Evolutionary conservation across 192 early-diverging fungal species (phyloP).

Genomic region (Globomyces pollinis-pini): DNA sequence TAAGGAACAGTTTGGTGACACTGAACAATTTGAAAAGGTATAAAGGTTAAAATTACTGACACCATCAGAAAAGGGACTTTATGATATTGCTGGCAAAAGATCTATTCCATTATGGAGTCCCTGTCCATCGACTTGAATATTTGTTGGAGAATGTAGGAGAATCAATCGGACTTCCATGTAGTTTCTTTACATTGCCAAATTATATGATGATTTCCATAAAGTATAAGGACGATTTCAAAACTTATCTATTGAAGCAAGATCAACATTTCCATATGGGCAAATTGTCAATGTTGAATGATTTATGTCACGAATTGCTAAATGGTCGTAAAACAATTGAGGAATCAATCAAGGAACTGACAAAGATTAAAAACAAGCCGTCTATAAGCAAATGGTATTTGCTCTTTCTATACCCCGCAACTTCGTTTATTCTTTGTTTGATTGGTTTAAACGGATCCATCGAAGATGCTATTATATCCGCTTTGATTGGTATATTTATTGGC

Average conservation of each 20-base stretch:
- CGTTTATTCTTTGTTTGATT: slow-evolving; percentile 25
- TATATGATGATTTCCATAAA: slow-evolving; percentile 5
- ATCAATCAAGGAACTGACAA: slow-evolving; percentile 18
- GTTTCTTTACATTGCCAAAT: slow-evolving; percentile 15
- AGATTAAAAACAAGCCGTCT: slow-evolving; percentile 17
- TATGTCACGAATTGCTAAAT: slow-evolving; percentile 27
- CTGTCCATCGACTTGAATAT: slow-evolving; percentile 40
- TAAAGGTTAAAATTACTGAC: no score
- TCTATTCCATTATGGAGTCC: slow-evolving; percentile 36
- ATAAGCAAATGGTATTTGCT: slow-evolving; percentile 4
- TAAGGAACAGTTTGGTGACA: not conserved
- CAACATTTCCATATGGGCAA: slow-evolving; percentile 39
- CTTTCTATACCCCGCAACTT: slow-evolving; percentile 26
- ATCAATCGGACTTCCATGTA: slow-evolving; percentile 27
- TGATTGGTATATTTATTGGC: slow-evolving; percentile 25
- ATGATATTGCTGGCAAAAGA: slow-evolving; percentile 35
- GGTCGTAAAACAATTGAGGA: slow-evolving; percentile 22
- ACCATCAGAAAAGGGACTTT: slow-evolving; percentile 35
- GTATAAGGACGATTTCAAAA: slow-evolving; percentile 20
- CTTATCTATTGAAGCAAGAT: slow-evolving; percentile 29
- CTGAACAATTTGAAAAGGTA: slow-evolving; percentile 29
- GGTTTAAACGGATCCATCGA: slow-evolving; percentile 29
- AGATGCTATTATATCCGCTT: slow-evolving; percentile 22
- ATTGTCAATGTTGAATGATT: slow-evolving; percentile 34
- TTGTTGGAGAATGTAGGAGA: slow-evolving; percentile 31